A percentile compares a stretch with the other conserved stretches of the same genome.
phyloP scores from a whole-genome alignment of 345 rosid genomes.

The Dovyalis caffra region DNA sequence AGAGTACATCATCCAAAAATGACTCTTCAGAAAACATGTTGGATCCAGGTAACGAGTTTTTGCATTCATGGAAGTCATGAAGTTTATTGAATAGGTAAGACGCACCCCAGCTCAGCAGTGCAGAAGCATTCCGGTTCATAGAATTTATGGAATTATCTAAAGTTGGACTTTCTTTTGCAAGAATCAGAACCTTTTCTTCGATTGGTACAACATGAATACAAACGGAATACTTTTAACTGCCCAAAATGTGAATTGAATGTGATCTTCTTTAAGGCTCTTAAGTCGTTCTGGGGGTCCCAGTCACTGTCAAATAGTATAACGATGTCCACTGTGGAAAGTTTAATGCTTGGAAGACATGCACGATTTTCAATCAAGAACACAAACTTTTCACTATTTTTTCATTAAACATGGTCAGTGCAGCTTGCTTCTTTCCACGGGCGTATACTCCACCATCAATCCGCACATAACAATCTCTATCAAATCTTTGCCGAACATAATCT shows the following conservation, averaged over 20 bases:
- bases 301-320: slow-evolving; percentile 10
- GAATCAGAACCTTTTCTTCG: slow-evolving; percentile 9
- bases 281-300: slow-evolving; percentile 6
- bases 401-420: slow-evolving; percentile 9
- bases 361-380: slow-evolving; percentile 13
- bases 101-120: slow-evolving; percentile 13
- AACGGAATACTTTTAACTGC: slow-evolving; percentile 4
- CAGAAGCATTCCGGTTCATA: neutral
- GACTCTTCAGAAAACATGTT: slow-evolving; percentile 10
- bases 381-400: slow-evolving; percentile 2
- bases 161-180: neutral
- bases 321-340: slow-evolving; percentile 1
- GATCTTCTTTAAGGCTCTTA: neutral
- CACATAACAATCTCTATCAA: slow-evolving; percentile 3
- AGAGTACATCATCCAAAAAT: slow-evolving; percentile 3
- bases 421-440: neutral
- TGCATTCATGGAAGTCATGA: neutral
- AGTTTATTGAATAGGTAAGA: slow-evolving; percentile 1
- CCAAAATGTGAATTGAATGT: neutral
- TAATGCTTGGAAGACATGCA: slow-evolving; percentile 14
- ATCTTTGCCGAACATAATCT: slow-evolving; percentile 2
- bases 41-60: neutral
- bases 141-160: neutral
- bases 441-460: slow-evolving; percentile 13
- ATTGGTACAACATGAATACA: slow-evolving; percentile 3